These are phyloP conservation scores for Aotearoamyces nothofagi DNA, from an alignment of 2,329 filamentous ascomycete genomes.

Conservation along the genomic window DNA sequence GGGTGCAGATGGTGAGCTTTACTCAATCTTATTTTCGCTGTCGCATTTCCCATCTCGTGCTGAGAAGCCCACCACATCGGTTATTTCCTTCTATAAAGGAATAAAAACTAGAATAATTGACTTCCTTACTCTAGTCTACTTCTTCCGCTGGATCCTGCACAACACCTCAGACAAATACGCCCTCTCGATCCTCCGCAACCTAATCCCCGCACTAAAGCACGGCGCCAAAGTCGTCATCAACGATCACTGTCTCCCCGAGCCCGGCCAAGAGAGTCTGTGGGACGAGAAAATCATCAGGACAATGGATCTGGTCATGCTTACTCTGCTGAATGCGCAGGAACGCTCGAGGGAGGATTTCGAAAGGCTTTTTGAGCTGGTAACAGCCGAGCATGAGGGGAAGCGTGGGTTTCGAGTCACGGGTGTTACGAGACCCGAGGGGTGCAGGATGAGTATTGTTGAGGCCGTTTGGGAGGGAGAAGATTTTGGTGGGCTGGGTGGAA, in stretches of 20 bases:
- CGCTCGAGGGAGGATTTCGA: conserved; percentile 29
- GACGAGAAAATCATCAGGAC: conserved; percentile 30
- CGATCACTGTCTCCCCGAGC: conserved; percentile 12
- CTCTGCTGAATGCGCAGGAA: conserved; percentile 34
- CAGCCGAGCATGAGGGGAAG: no score
- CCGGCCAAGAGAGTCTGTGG: conserved; percentile 25
- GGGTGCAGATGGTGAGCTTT: conserved; percentile 30
- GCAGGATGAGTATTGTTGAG: conserved; percentile 32
- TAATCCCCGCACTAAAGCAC: not conserved
- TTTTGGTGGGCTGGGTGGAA: no score
- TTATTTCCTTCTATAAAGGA: no score
- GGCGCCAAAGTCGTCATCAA: not conserved
- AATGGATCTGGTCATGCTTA: conserved; percentile 38
- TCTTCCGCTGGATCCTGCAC: not conserved
- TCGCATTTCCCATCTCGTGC: no score
- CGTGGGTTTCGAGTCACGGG: conserved; percentile 28
- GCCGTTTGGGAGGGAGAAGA: conserved; percentile 27
- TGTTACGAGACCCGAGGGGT: conserved; percentile 24
- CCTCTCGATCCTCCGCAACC: not conserved
- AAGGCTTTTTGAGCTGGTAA: conserved; percentile 26
- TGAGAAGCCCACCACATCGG: no score
- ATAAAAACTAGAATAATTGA: no score
- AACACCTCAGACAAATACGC: not conserved
- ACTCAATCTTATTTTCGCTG: no score
- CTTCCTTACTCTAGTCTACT: no score